Conservation (phyloP, 2,329 filamentous ascomycete species). For the Tolypocladium guangdongense region DNA sequence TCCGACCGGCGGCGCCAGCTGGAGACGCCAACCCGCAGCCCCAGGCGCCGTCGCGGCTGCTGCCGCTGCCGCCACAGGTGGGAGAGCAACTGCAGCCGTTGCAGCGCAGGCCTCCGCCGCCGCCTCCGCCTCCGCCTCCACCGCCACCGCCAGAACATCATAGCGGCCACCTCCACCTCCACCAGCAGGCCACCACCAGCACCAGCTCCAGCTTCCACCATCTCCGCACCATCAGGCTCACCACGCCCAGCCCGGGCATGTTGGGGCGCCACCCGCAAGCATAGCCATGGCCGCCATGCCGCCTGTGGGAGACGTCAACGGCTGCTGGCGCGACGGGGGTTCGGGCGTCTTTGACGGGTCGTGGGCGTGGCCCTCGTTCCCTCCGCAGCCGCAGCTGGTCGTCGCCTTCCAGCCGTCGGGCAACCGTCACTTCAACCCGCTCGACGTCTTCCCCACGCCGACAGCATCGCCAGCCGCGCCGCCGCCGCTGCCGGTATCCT, state of each 20-base stretch:
- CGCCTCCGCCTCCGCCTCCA: neutral
- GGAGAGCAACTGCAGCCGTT: neutral
- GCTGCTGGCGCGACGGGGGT: neutral
- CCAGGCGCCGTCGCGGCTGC: neutral
- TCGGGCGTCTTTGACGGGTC: neutral
- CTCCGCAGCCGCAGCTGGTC: constrained; percentile 1
- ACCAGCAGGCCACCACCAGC: neutral
- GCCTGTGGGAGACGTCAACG: neutral
- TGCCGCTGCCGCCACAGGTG: neutral
- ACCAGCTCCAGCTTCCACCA: neutral
- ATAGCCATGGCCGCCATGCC: neutral
- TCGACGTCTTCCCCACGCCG: neutral
- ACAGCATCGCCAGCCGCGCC: neutral
- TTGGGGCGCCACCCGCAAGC: neutral
- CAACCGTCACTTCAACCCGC: neutral
- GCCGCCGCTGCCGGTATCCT: neutral
- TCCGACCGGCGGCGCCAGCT: neutral
- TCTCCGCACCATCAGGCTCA: neutral
- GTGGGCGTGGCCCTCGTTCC: constrained; percentile 4
- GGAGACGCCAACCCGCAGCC: neutral
- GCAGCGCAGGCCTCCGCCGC: neutral
- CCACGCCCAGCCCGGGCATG: neutral
- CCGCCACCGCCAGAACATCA: neutral
- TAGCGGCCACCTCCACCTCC: neutral
- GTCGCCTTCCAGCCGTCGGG: neutral